A percentile compares a stretch with the other conserved stretches of the same genome.
Evolutionary conservation across 257 asterid species (phyloP).

Genomic region (Plantago elongata): DNA sequence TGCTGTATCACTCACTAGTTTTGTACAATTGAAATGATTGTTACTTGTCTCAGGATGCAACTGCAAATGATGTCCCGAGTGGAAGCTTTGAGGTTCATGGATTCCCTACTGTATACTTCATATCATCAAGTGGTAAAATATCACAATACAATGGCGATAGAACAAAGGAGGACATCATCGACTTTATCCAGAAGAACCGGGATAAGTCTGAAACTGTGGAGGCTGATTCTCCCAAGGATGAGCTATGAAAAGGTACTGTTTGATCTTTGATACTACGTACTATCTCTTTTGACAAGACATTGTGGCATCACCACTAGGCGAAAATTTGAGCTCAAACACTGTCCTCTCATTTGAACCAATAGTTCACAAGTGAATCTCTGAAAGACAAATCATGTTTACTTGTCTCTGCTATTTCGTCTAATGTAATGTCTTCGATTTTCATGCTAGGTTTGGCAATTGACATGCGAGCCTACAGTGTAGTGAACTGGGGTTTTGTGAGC

Average conservation of each 20-base stretch:
- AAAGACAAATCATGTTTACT: not conserved
- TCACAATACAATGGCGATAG: slow-evolving; percentile 49
- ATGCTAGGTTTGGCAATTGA: slow-evolving; percentile 23
- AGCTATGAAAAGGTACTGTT: slow-evolving; percentile 44
- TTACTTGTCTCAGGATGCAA: slow-evolving; percentile 52
- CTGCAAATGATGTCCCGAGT: slow-evolving; percentile 64
- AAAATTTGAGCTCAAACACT: not conserved
- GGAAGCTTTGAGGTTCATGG: slow-evolving; percentile 58
- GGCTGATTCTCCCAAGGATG: slow-evolving; percentile 50
- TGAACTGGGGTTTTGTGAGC: slow-evolving; percentile 9
- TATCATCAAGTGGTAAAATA: slow-evolving; percentile 55
- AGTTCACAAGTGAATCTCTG: not conserved
- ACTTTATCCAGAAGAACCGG: slow-evolving; percentile 44
- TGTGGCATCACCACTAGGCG: not conserved
- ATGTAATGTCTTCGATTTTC: slow-evolving; percentile 1
- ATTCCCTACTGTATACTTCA: slow-evolving; percentile 73
- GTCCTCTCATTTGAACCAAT: not conserved
- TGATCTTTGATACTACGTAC: not conserved
- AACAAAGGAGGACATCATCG: slow-evolving; percentile 64
- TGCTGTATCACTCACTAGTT: not conserved
- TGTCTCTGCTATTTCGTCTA: not conserved
- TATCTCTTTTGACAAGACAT: not conserved
- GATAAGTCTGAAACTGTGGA: slow-evolving; percentile 29
- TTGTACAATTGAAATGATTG: slow-evolving; percentile 1
- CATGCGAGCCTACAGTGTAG: slow-evolving; percentile 17